phyloP scores from a whole-genome alignment of 306 rosid genomes.

The Purshia tridentata region DNA sequence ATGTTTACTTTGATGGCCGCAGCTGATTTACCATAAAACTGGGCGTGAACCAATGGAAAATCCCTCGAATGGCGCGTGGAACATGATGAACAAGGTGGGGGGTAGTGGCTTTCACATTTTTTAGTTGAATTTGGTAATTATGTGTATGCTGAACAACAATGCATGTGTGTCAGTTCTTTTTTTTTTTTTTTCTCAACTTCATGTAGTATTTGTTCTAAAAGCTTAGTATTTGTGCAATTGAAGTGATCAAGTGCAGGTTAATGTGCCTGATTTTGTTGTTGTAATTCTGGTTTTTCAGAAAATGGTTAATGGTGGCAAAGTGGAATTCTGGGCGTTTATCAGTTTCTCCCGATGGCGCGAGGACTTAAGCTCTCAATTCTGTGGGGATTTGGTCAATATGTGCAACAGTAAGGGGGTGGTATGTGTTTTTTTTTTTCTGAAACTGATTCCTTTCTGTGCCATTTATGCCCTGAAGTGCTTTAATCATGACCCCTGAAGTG shows the following conservation, averaged over 20 bases:
- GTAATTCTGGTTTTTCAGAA: conserved; percentile 39
- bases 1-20: not conserved
- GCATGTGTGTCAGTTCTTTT: too few relatives aligned
- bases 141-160: too few relatives aligned
- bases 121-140: not conserved
- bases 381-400: conserved; percentile 38
- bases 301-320: conserved; percentile 61
- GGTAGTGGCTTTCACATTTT: not conserved
- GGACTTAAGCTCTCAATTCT: conserved; percentile 26
- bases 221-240: too few relatives aligned
- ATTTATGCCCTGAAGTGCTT: not conserved
- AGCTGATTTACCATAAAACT: conserved; percentile 61
- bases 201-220: too few relatives aligned
- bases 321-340: conserved; percentile 54
- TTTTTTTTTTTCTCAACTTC: too few relatives aligned
- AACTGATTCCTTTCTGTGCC: not conserved
- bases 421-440: not conserved
- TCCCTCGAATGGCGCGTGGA: conserved; percentile 87
- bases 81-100: conserved; percentile 76
- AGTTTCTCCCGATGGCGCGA: conserved; percentile 31
- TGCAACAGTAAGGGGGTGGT: conserved; percentile 75
- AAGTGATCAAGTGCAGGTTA: too few relatives aligned
- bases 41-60: conserved; percentile 44
- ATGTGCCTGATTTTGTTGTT: too few relatives aligned
- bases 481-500: too few relatives aligned